These are phyloP conservation scores for Aspergillus phoenicis DNA, from an alignment of 2,329 filamentous ascomycete genomes.

Conservation along the genomic window DNA sequence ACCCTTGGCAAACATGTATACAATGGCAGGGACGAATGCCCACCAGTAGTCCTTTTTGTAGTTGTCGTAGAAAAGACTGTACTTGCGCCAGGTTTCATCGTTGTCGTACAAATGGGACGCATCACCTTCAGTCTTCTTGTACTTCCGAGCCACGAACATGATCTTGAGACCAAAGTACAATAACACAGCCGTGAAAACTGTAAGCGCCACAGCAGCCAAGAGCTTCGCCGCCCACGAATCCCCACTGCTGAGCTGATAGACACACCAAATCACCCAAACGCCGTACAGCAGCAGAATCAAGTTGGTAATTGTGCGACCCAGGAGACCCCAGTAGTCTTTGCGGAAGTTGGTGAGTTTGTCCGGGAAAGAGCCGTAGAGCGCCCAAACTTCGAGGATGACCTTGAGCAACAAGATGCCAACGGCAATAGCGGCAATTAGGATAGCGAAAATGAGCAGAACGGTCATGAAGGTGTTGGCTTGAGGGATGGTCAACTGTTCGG, in stretches of 20 bases:
- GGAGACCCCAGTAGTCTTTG: slow-evolving; percentile 92
- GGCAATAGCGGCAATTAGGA: slow-evolving; percentile 79
- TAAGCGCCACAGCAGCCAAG: slow-evolving; percentile 79
- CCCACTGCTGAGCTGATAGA: slow-evolving; percentile 91
- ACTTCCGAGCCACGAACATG: slow-evolving; percentile 70
- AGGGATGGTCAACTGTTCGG: slow-evolving; percentile 82
- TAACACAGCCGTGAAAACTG: slow-evolving; percentile 78
- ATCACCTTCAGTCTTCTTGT: slow-evolving; percentile 76
- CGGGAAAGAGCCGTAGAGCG: slow-evolving; percentile 85
- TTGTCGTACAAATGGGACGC: slow-evolving; percentile 76
- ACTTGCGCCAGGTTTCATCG: slow-evolving; percentile 89
- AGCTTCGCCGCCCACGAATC: slow-evolving; percentile 92
- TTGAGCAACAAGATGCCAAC: slow-evolving; percentile 88
- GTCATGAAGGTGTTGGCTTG: slow-evolving; percentile 96
- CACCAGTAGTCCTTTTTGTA: slow-evolving; percentile 97
- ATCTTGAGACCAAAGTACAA: slow-evolving; percentile 84
- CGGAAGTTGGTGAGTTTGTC: slow-evolving; percentile 79
- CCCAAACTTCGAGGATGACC: slow-evolving; percentile 86
- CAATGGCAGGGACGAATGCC: slow-evolving; percentile 85
- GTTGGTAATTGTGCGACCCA: slow-evolving; percentile 85
- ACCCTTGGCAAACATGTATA: slow-evolving; percentile 90
- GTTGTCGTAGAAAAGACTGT: slow-evolving; percentile 94
- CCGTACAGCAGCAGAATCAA: slow-evolving; percentile 91
- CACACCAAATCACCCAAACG: slow-evolving; percentile 91
- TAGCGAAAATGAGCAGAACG: slow-evolving; percentile 82